Percentiles rank a stretch among this genome's conserved stretches.
Conservation (phyloP, 257 asterid genomes). For the Solanum peruvianum region DNA sequence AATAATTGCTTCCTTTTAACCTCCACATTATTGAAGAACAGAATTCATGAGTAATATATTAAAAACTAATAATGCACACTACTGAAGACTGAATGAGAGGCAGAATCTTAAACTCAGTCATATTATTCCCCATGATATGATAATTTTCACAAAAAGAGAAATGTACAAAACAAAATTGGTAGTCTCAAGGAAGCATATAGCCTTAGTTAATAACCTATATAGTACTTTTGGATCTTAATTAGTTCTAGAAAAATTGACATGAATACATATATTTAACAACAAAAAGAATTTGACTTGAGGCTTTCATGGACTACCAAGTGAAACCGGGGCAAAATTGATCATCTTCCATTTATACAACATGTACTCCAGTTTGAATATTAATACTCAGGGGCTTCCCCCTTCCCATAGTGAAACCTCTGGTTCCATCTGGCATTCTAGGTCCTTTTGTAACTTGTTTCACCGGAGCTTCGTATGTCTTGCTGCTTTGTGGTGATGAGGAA, state of each 20-base stretch:
- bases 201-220: not conserved
- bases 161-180: not conserved
- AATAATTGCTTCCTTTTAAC: not conserved
- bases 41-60: not conserved
- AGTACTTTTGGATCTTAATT: not conserved
- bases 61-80: not conserved
- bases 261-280: not conserved
- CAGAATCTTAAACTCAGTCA: not conserved
- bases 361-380: constrained; percentile 7
- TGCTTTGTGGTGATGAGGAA: constrained; percentile 22
- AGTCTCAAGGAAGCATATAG: not conserved
- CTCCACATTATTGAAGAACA: not conserved
- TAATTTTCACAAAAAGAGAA: not conserved
- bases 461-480: constrained; percentile 20
- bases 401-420: constrained; percentile 91
- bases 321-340: not conserved
- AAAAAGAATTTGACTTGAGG: not conserved
- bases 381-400: constrained; percentile 60
- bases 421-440: constrained; percentile 96
- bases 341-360: not conserved
- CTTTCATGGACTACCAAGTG: not conserved
- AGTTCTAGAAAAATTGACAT: not conserved
- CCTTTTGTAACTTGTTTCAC: constrained; percentile 37
- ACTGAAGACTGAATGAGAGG: not conserved
- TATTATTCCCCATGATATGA: not conserved